Evolutionary conservation across 2,329 filamentous ascomycete genomes (phyloP), one percentile per base, ranked within the genome.

Genomic region (Aphanocladium album): DNA sequence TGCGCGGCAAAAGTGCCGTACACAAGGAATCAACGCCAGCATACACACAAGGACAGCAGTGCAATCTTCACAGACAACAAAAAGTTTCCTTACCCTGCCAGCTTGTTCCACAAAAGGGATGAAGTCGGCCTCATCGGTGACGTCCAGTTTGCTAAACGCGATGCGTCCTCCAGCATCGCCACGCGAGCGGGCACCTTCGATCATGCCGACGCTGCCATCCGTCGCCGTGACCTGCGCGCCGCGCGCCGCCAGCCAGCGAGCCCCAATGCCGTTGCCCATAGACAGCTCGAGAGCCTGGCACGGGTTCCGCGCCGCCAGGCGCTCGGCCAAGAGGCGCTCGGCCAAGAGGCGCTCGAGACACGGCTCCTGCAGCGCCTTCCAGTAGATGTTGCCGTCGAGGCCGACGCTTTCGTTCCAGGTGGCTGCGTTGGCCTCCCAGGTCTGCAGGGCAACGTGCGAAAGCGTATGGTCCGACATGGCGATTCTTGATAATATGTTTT

Each of bases 241-340:
- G 23, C 70, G 62, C 11, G 65, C 65, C 1, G 72, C 74, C 17
- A 83, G 70, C 72, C 75, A 77, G 23, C 79, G 74, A 17, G 79
- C 77, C 19, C 76, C 74, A 27, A 82, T 72, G 25, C 79, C 79
- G 61, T 80, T 82, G 43, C 79, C 79, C 0, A 77, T 80, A 3
- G 79, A 77, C n/a, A 82, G 69, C 59, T 82, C 79, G 6, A 82
- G 70, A 0, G 76, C 76, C 7, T 67, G 67, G 55, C 74, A 68
- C 1, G 66, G 68, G 17, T 57, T 30, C 6, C 14, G 7, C 8
- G 17, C 25, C 14, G 16, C 12, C 3, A 9, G 6, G 33, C 12
- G 12, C 12, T 17, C 43, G 9, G 45, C 43, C n/a, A n/a, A n/a
- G 51, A 66, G 62, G 16, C 66, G 60, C 16, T 68, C 62, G 2